phyloP scores from a whole-genome alignment of 306 rosid species.

The Rosa multiflora region DNA sequence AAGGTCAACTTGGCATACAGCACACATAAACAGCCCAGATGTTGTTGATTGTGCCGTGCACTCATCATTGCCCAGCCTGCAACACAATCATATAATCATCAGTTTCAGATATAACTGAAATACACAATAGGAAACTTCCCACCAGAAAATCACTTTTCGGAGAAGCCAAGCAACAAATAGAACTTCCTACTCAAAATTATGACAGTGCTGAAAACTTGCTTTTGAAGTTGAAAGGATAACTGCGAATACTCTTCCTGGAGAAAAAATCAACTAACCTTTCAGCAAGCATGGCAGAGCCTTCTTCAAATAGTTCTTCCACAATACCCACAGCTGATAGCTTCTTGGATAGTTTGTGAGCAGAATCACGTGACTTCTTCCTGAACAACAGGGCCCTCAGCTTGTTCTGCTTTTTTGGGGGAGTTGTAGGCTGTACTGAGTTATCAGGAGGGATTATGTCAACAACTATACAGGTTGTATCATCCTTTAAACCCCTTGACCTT shows the following conservation, averaged over 20 bases:
- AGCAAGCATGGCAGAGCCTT: conserved; percentile 57
- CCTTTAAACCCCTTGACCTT: conserved; percentile 80
- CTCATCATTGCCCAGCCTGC: conserved; percentile 83
- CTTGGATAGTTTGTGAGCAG: conserved; percentile 55
- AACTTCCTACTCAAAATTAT: neutral
- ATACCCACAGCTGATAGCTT: conserved; percentile 75
- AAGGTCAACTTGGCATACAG: conserved; percentile 90
- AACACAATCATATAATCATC: conserved; percentile 15
- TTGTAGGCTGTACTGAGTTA: conserved; percentile 42
- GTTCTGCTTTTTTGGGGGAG: conserved; percentile 66
- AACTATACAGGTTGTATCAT: conserved; percentile 87
- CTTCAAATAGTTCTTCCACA: conserved; percentile 93
- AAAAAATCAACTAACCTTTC: conserved; percentile 86
- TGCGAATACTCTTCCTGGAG: conserved; percentile 69
- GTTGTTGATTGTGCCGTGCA: conserved; percentile 64
- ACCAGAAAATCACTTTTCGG: neutral
- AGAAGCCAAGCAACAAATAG: neutral
- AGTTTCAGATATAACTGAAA: neutral
- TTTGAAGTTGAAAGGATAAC: neutral
- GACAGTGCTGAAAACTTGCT: conserved; percentile 31
- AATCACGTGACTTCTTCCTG: conserved; percentile 58
- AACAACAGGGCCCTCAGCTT: conserved; percentile 49
- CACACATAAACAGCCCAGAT: conserved; percentile 79
- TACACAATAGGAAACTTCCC: neutral
- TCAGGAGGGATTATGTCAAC: conserved; percentile 88